Percentiles rank a stretch among this genome's conserved stretches.
These are phyloP conservation scores for Vickermania spadyakhi DNA, from an alignment of 208 protist genomes.

Conservation along the genomic window DNA sequence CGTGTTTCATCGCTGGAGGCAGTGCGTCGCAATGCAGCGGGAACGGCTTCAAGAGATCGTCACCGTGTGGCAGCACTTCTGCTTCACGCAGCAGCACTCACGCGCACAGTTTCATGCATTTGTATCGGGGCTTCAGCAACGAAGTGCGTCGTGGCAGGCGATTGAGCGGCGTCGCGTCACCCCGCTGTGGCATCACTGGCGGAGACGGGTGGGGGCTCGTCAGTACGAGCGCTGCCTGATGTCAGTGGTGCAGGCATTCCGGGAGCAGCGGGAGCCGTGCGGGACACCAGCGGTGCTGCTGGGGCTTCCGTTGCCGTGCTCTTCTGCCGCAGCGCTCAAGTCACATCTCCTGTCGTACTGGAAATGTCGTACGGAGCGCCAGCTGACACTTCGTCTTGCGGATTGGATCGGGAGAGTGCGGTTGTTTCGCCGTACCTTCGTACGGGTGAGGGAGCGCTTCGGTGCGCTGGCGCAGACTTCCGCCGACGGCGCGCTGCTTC, in stretches of 20 bases:
- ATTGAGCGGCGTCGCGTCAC: neutral
- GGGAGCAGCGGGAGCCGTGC: neutral
- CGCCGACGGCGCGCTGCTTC: neutral
- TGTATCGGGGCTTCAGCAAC: neutral
- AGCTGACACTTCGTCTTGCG: neutral
- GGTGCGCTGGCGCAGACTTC: neutral
- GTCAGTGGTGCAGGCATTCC: neutral
- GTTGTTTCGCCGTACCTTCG: slow-evolving; percentile 4
- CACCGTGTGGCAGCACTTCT: neutral
- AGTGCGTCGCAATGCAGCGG: neutral
- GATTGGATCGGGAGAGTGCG: neutral
- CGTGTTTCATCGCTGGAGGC: neutral
- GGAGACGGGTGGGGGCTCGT: slow-evolving; percentile 5
- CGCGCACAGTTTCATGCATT: neutral
- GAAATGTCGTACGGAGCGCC: slow-evolving; percentile 4
- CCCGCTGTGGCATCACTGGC: slow-evolving; percentile 11
- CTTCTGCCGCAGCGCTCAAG: neutral
- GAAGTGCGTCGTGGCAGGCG: neutral
- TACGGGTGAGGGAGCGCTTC: neutral
- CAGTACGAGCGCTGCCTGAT: slow-evolving; percentile 7
- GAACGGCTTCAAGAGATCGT: neutral
- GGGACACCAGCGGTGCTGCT: neutral
- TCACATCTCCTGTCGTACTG: slow-evolving; percentile 9
- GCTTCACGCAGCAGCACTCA: neutral
- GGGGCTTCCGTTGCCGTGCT: neutral